Base-by-base conservation (phyloP, 371 early-diverging fungal genomes). In the Sporodiniella umbellata region DNA sequence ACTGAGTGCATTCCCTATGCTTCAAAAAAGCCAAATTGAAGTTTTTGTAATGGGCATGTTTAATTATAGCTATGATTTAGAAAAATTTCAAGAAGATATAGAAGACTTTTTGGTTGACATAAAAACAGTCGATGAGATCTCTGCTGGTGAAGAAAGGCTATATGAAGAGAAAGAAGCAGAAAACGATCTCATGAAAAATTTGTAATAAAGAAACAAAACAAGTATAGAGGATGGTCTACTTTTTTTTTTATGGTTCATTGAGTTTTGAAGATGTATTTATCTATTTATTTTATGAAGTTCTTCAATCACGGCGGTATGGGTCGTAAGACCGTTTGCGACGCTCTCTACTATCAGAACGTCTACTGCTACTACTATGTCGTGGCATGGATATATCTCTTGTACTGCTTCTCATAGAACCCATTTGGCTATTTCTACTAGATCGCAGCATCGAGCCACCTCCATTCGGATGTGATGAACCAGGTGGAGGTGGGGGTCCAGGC, bases 101-200 rank as follows among this genome's bases (percentile, higher is more conserved):
- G 85, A 93, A 44, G 99, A 98, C 72, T 98, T 98, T 65, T 70
- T 98, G 62, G 89, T 96, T 26, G 74, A 73, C 45, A 69, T 73
- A 26, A 40, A 51, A 43, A 52, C 56, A 48, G 61, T 65, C 1
- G 54, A 48, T 21, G 66, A 65, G 38, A 55, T 42, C 22, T 15
- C 42, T 11, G 43, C 18, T 33, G 55, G 61, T 3, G n/a, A 57
- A 18, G 18, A 56, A 33, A 53, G 54, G 23, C 42, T 21, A 8
- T 23, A 56, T 42, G 57, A 60, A 21, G 61, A 65, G 52, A 28
- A 51, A 14, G 53, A 53, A 30, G 66, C 66, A 14, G 66, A 65
- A 52, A 26, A 57, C 17, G 61, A 65, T 14, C 40, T 65, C 4
- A 37, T 65, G 28, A 31, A 56, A 47, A 8, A 44, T 18, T 28